These are phyloP conservation scores for Lentinula lateritia DNA, from an alignment of 768 basidiomycete genomes.

Conservation along the genomic window DNA sequence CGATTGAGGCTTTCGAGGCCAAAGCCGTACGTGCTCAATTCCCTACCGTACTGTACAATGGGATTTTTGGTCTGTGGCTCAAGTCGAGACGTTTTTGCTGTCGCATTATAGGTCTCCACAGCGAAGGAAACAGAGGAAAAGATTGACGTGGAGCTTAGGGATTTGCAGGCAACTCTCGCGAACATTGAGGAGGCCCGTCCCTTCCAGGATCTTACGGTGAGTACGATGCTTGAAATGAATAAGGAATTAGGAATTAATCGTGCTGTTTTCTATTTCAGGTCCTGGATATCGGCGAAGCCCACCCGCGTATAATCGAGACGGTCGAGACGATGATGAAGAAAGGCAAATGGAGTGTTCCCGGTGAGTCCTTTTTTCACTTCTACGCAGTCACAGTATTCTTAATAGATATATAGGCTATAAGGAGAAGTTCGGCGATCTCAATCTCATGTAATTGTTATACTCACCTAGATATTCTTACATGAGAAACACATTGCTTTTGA, in stretches of 20 bases:
- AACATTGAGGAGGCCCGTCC: conserved; percentile 98
- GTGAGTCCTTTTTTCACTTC: conserved; percentile 31
- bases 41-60: not conserved
- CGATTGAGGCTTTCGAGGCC: conserved; percentile 93
- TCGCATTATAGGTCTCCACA: conserved; percentile 62
- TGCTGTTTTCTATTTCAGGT: conserved; percentile 38
- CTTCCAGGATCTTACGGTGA: conserved; percentile 92
- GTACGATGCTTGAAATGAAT: conserved; percentile 19
- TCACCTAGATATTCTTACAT: not conserved
- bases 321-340: conserved; percentile 96
- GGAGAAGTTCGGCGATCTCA: conserved; percentile 11
- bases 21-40: conserved; percentile 71
- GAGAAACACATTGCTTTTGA: not conserved
- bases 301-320: conserved; percentile 86
- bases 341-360: conserved; percentile 98
- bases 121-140: conserved; percentile 87
- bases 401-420: conserved; percentile 1
- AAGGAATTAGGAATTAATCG: not conserved
- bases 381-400: not conserved
- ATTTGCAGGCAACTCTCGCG: conserved; percentile 87
- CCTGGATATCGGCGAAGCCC: conserved; percentile 85
- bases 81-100: not conserved
- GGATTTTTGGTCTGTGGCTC: conserved; percentile 5
- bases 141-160: conserved; percentile 86
- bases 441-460: conserved; percentile 6